Base-by-base conservation (phyloP, 1,284 basidiomycete genomes). In the Sporisorium reilianum region DNA sequence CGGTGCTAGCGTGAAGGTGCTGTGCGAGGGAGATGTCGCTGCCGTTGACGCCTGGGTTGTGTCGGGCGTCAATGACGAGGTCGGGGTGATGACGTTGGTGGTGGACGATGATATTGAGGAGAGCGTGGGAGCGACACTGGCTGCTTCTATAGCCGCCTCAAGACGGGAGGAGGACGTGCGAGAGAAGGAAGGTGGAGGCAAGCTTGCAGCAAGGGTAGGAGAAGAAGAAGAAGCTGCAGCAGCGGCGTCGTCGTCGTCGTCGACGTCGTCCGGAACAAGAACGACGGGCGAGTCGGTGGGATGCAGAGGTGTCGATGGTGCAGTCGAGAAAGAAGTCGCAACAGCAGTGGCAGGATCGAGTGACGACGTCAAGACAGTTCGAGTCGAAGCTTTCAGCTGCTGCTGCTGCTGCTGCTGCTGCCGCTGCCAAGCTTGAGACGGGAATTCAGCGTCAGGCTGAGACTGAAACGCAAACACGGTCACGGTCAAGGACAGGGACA, bases 21-120 rank as follows among this genome's bases (percentile, higher is more conserved):
- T 65, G 25, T 71, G 51, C 5, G 55, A 62, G 41, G 58, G 59
- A 18, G 63, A 49, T 0, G 58, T 62, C 12, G 62, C 63, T 48
- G 68, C 58, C 11, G 56, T 64, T 14, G 60, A 50, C 18, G 20
- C 28, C 18, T 42, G 22, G 28, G 41, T 56, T 34, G 46, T 51
- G 56, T 51, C 45, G 51, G 26, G 23, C 14, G 32, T 48, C 25
- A 30, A 57, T 26, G 51, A 36, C 22, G n/a, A 36, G 2, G 61
- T 42, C 14, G 22, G 54, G 8, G 54, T 52, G 41, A 45, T 45
- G 40, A 60, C 26, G 61, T 56, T 23, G 61, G 52, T 44, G 60
- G 45, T 57, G 30, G 48, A 41, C n/a, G 60, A 68, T 1, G 64
- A 64, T 45, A 51, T 36, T 20, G 46, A 45, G 5, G 52, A 50